Evolutionary conservation across 2,329 filamentous ascomycete species (phyloP), one percentile per base, ranked within the genome.

Genomic region (Penicillium corylophilum): DNA sequence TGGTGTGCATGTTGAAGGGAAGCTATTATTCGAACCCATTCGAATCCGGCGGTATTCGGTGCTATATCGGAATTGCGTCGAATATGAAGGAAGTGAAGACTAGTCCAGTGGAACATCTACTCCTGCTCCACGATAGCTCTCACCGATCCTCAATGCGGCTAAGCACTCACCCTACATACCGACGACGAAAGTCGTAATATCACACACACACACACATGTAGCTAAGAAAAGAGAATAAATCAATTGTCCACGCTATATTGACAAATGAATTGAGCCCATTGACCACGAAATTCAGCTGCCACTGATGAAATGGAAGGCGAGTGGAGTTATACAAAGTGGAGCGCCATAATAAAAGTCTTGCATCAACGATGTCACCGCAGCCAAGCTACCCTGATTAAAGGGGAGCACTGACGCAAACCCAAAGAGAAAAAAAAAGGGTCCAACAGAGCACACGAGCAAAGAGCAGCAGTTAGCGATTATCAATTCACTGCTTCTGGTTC

Each of bases 331-430:
- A 46, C 12, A 42, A 42, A 50, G 52, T 53, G 52, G 55, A 55
- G 42, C 38, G 35, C 42, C 28, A 35, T 13, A 45, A 50, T 22
- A 8, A 15, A 16, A 15, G 26, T n/a, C 22, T 16, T 44, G 42
- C 54, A 52, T 53, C 42, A 45, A 53, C 52, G 51, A 59, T 60
- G 57, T 60, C 59, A 61, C 55, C 26, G 24, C 50, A 18, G 20
- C 18, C 38, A 20, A 9, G 40, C 47, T 57, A 46, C 54, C 59
- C 56, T 56, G 58, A 28, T 59, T 38, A 18, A 16, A 20, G 18
- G 9, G 12, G 10, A 9, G 35, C 12, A 2, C 46, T 54, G 49
- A 59, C 50, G 48, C 50, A 53, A 53, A 31, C 15, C 36, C 23
- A 38, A 39, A 42, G 8, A 8, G 18, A 33, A 13, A 52, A 44